Evolutionary conservation across 148 eudicot species (phyloP), one percentile per base, ranked within the genome.

Genomic region (Cornus suecica): DNA sequence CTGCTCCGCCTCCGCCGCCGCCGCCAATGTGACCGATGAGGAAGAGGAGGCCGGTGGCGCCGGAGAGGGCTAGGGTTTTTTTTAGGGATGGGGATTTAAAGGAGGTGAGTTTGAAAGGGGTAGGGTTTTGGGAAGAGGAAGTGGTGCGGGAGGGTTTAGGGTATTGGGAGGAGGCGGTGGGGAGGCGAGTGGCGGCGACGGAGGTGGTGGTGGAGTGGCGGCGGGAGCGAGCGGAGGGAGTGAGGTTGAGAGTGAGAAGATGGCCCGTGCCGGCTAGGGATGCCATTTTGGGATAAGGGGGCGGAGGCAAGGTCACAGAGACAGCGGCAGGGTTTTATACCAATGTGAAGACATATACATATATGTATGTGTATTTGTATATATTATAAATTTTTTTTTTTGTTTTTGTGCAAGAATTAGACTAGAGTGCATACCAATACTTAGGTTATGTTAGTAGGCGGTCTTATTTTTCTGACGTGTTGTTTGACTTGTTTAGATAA

Each of bases 1-100:
- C 86, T 1, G 80, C 81, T 8, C 84, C 83, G 41, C 72, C 77
- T 1, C 79, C 85, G 10, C 77, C 74, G 7, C 4, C 64, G 72
- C 81, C 77, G 3, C 74, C 37, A 16, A 85, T 77, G 68, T 75
- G 32, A 75, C 86, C 37, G 7, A 32, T 3, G 37, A 32, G 37
- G 7, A 32, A 32, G 37, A 76, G 51, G 52, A 85, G 15, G 60
- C 83, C 80, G 31, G 89, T 52, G 66, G 87, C 80, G 28, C 84
- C 79, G 62, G 79, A 78, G 78, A 86, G 9, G 6, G 84, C 82
- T 29, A 84, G 77, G 51, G 86, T 70, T 81, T 85, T 87, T 65
- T 78, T 11, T 70, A 77, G n/a, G 76, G 61, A 18, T 14, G 20
- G 14, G 79, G 65, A 26, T 67, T 52, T 64, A 51, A 32, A 66